Conservation (phyloP, 306 rosid species). For the cucumber (Cucumis sativus) region DNA sequence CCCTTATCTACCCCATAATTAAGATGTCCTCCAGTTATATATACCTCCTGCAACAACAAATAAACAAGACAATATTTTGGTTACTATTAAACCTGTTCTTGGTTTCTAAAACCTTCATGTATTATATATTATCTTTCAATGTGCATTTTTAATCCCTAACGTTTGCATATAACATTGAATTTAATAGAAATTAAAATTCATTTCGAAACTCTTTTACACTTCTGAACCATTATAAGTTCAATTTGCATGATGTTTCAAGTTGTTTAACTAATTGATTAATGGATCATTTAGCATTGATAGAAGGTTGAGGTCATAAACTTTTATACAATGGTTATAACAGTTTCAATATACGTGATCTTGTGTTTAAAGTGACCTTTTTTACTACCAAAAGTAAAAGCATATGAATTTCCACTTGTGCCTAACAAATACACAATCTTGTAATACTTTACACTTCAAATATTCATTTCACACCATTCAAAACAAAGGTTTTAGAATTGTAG, state of each 20-base stretch:
- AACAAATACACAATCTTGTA: not conserved
- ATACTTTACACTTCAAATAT: not conserved
- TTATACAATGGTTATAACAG: not conserved
- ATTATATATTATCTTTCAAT: not conserved
- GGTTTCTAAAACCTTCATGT: not conserved
- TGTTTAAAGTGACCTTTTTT: not conserved
- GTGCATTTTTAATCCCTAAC: not conserved
- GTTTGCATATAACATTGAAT: not conserved
- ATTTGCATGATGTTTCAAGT: not conserved
- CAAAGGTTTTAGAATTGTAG: no score
- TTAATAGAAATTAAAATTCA: no score
- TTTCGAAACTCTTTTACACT: not conserved
- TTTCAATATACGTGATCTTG: not conserved
- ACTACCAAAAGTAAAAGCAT: not conserved
- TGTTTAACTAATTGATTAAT: not conserved
- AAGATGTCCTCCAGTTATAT: conserved; percentile 70
- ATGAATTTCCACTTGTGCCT: not conserved
- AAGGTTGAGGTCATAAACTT: not conserved
- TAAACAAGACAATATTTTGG: not conserved
- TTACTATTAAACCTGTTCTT: not conserved
- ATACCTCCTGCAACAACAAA: conserved; percentile 45
- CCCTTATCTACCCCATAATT: conserved; percentile 40
- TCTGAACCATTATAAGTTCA: not conserved
- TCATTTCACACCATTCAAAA: not conserved
- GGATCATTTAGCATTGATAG: not conserved